Evolutionary conservation across 768 basidiomycete species (phyloP).

Genomic region (Tulasnella calospora): DNA sequence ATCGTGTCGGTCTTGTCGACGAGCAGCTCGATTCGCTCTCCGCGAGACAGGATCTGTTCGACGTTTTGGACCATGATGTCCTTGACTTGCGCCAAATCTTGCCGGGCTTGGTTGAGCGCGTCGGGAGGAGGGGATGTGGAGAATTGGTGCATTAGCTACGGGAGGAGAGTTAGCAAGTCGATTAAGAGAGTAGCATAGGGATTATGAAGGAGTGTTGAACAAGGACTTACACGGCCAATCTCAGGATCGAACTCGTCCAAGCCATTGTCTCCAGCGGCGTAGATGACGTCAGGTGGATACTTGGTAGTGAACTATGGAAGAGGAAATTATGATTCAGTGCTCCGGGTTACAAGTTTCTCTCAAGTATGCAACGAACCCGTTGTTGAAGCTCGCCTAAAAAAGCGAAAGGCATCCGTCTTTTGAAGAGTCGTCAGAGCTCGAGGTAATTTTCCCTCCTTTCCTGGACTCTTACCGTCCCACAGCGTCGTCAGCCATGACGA

Average conservation of each 20-base stretch:
- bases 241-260: conserved; percentile 38
- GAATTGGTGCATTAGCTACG: conserved; percentile 77
- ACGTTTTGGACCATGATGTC: conserved; percentile 99
- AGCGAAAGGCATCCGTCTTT: conserved; percentile 85
- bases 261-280: conserved; percentile 37
- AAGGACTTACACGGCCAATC: conserved; percentile 35
- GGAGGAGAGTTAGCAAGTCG: conserved; percentile 48
- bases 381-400: conserved; percentile 84
- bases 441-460: not conserved
- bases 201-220: not conserved
- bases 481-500: conserved; percentile 92
- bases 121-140: conserved; percentile 84
- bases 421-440: not conserved
- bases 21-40: conserved; percentile 91
- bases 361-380: conserved; percentile 23
- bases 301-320: conserved; percentile 36
- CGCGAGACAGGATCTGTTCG: conserved; percentile 88
- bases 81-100: conserved; percentile 74
- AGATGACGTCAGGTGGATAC: conserved; percentile 36
- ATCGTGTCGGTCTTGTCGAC: conserved; percentile 97
- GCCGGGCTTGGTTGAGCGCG: conserved; percentile 83
- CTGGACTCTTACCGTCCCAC: conserved; percentile 64
- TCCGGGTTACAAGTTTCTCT: not conserved
- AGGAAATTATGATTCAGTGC: not conserved
- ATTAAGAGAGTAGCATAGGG: not conserved